A percentile compares a stretch with the other conserved stretches of the same genome.
Conservation (phyloP, 306 rosid species). For the Sophora flavescens region DNA sequence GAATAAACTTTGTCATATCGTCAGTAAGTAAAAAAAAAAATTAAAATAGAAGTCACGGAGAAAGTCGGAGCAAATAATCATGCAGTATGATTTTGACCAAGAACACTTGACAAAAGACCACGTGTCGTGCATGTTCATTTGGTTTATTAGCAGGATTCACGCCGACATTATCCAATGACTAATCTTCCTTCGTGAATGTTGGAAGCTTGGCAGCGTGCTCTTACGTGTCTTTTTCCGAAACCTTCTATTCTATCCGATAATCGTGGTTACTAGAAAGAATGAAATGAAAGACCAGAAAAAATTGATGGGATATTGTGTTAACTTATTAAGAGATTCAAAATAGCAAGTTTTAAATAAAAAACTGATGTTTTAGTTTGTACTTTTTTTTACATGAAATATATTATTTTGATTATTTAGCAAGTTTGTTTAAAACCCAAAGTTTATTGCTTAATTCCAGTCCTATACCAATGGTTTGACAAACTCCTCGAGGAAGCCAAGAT, state of each 20-base stretch:
- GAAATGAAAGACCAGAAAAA: no score
- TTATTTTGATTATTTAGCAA: no score
- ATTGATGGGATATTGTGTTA: no score
- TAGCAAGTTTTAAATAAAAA: no score
- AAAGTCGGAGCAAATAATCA: neutral
- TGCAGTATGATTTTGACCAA: conserved; percentile 15
- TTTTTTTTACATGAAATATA: no score
- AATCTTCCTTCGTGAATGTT: neutral
- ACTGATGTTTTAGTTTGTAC: no score
- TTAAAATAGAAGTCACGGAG: neutral
- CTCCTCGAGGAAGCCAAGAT: no score
- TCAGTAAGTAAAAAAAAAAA: neutral
- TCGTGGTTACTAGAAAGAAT: neutral
- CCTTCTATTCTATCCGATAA: neutral
- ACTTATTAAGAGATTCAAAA: no score
- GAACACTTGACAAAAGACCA: neutral
- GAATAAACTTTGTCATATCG: neutral
- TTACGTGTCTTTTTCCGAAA: neutral
- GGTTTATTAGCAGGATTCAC: conserved; percentile 24
- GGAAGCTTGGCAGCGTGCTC: neutral
- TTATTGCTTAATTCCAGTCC: no score
- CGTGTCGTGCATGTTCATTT: neutral
- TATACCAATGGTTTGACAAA: no score
- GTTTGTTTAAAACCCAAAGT: no score
- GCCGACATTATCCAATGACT: conserved; percentile 8